A percentile compares a stretch with the other conserved stretches of the same genome.
These are phyloP conservation scores for Xylona heveae DNA, from an alignment of 495 filamentous ascomycete genomes.

Conservation along the genomic window DNA sequence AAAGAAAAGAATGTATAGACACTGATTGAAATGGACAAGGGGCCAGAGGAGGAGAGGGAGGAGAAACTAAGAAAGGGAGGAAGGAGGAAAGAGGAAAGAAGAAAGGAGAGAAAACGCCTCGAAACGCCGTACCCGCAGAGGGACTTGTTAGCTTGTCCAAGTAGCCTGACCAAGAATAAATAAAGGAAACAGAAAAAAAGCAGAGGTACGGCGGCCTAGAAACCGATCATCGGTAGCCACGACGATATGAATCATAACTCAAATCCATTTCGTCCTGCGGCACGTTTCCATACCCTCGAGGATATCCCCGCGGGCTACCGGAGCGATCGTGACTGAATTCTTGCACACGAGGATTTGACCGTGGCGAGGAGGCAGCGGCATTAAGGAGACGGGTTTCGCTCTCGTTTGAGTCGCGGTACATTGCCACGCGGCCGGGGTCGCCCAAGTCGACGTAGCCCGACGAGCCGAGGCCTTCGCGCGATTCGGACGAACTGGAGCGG, in stretches of 20 bases:
- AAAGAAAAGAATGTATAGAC: too few relatives aligned
- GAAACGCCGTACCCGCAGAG: too few relatives aligned
- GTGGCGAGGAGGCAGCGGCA: not conserved
- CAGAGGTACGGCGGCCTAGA: too few relatives aligned
- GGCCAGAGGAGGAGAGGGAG: too few relatives aligned
- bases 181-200: too few relatives aligned
- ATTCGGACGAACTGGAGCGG: not conserved
- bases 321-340: not conserved
- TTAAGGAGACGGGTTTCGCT: slow-evolving; percentile 13
- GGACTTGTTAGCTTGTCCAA: too few relatives aligned
- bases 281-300: not conserved
- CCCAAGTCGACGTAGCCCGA: slow-evolving; percentile 15
- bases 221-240: too few relatives aligned
- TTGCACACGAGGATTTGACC: not conserved
- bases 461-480: slow-evolving; percentile 14
- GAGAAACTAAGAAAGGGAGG: too few relatives aligned
- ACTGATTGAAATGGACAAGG: too few relatives aligned
- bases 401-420: slow-evolving; percentile 22
- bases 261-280: not conserved
- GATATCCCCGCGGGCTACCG: not conserved
- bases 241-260: not conserved
- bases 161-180: too few relatives aligned
- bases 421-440: slow-evolving; percentile 8
- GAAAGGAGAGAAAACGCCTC: too few relatives aligned
- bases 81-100: too few relatives aligned